Conservation (phyloP, 352 stramenopile species). For the Chrysophaeum taylorii region DNA sequence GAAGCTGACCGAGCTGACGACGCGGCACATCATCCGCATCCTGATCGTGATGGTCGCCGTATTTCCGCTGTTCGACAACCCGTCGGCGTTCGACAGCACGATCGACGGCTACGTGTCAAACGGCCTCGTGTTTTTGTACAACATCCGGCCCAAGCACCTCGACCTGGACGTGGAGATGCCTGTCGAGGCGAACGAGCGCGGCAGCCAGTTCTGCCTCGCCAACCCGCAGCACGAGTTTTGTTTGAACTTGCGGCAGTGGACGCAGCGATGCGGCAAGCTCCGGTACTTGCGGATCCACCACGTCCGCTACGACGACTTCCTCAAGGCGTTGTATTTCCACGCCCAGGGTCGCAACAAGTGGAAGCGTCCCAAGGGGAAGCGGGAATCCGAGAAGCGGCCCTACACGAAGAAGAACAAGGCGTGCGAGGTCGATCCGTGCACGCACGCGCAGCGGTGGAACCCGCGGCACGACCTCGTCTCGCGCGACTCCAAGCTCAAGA, state of each 20-base stretch:
- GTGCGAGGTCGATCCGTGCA: neutral
- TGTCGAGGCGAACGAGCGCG: too few relatives aligned
- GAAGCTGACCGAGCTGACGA: conserved; percentile 85
- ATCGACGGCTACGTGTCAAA: too few relatives aligned
- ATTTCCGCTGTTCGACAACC: conserved; percentile 43
- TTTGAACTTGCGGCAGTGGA: neutral
- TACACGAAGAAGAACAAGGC: conserved; percentile 1
- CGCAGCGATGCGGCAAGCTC: neutral
- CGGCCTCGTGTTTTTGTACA: too few relatives aligned
- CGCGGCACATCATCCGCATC: conserved; percentile 74
- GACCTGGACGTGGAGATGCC: too few relatives aligned
- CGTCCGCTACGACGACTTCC: neutral
- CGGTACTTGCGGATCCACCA: neutral
- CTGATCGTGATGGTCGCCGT: conserved; percentile 54
- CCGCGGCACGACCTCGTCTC: neutral
- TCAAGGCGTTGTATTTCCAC: conserved; percentile 2
- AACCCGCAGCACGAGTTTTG: conserved; percentile 1
- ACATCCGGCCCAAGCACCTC: too few relatives aligned
- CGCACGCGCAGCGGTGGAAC: neutral
- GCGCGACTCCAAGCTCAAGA: neutral
- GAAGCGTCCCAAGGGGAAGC: neutral
- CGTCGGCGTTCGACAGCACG: too few relatives aligned
- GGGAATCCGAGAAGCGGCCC: neutral
- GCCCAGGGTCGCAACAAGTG: neutral
- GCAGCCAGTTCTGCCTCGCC: too few relatives aligned